Evolutionary conservation across 352 stramenopile species (phyloP).

Genomic region (Detonula confervacea): DNA sequence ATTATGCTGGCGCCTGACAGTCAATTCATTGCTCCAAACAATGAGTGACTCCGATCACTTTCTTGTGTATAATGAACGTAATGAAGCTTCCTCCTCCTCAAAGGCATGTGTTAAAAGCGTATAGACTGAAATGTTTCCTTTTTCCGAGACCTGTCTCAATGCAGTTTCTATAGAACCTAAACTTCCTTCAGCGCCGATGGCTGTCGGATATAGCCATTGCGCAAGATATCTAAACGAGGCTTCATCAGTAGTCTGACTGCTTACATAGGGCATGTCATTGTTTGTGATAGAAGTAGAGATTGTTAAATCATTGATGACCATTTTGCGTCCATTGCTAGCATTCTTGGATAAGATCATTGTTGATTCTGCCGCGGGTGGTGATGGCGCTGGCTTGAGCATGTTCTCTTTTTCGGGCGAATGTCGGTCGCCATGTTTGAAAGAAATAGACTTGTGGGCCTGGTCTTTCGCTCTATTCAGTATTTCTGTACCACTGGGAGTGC

Average conservation of each 20-base stretch:
- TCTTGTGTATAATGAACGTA: constrained; percentile 4
- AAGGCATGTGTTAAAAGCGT: constrained; percentile 9
- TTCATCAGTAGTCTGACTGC: background rate
- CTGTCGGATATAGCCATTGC: constrained; percentile 3
- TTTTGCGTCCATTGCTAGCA: background rate
- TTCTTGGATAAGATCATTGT: background rate
- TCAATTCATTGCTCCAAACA: constrained; percentile 20
- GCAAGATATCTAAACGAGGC: constrained; percentile 8
- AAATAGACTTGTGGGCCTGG: background rate
- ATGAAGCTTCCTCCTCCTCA: constrained; percentile 1
- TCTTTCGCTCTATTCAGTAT: background rate
- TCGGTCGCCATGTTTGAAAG: background rate
- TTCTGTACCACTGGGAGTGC: background rate
- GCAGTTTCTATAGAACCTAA: background rate
- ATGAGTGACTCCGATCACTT: background rate
- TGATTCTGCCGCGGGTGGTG: constrained; percentile 4
- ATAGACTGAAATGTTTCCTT: background rate
- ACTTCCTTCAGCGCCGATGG: background rate
- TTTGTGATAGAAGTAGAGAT: background rate
- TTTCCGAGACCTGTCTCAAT: constrained; percentile 5
- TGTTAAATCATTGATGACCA: background rate
- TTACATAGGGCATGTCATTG: constrained; percentile 3
- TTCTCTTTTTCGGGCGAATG: background rate
- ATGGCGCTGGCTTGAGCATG: background rate
- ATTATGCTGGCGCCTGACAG: no score